Conservation (phyloP, 129 eudicot genomes). For the sunflower (Helianthus annuus) region HanXRQr2.0-SUNRISE NC_035436.2:165152339-165152838, state of each 20-base stretch:
- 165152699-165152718: constrained; percentile 82
- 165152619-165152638: constrained; percentile 46
- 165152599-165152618: constrained; percentile 57
- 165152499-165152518: constrained; percentile 66
- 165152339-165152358: constrained; percentile 57
- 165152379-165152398: constrained; percentile 73
- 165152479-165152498: constrained; percentile 61
- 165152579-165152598: constrained; percentile 37
- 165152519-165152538: constrained; percentile 59
- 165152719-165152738: constrained; percentile 46
- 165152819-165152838: constrained; percentile 61
- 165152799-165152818: constrained; percentile 40
- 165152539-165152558: constrained; percentile 38
- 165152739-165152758: constrained; percentile 34
- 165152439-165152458: constrained; percentile 72
- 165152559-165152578: constrained; percentile 36
- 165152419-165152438: constrained; percentile 81
- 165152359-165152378: constrained; percentile 71
- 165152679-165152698: constrained; percentile 78
- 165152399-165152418: constrained; percentile 65
- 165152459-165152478: constrained; percentile 50
- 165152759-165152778: constrained; percentile 40
- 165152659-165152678: constrained; percentile 38
- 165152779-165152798: constrained; percentile 40
- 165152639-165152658: constrained; percentile 39